Base-by-base conservation (phyloP, 1,284 basidiomycete species). In the Ustilago hordei region DNA sequence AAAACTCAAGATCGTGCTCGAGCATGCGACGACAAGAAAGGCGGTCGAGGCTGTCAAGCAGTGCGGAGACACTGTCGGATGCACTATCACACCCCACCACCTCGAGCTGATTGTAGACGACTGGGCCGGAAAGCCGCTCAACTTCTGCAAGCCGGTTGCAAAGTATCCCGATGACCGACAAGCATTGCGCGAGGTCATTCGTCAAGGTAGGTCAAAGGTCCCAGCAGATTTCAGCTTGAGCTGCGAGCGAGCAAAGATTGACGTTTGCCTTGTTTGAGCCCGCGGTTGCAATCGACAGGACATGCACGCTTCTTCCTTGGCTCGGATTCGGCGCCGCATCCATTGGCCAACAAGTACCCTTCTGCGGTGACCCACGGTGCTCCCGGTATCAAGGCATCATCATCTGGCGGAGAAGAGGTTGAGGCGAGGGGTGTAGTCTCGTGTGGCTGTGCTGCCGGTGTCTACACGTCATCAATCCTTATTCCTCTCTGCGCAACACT, bases 101-200 rank as follows among this genome's bases (percentile, higher is more conserved):
- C 91, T 99, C 43, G 91, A 91, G 45, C 89, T 99, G 64, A 96
- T 93, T 1, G 94, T 99, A 8, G 97, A 99, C 87, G 93, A 97
- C 83, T 98, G 96, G 92, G 95, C 95, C 1, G 95, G 95, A 7
- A 95, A 98, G 87, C 91, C 94, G 0, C 94, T 94, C 90, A 91
- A 98, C 86, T 99, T 93, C 87, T 99, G 97, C 90, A 99, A 99
- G 87, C 97, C 97, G 0, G 93, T 99, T 28, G 96, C 97, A 34
- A 99, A 99, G 87, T 95, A 91, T 83, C 95, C 95, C 4, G 92
- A 93, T 78, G 97, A 99, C 86, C 90, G 96, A 34, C 87, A 90
- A 79, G 95, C 97, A 11, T 88, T 99, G 62, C 91, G 91, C 64
- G 90, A 93, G 28, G 91, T 95, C 43, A 90, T 99, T 62, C 89